Percentiles rank a stretch among this genome's conserved stretches.
Conservation (phyloP, 2,329 filamentous ascomycete species). For the Nothophoma quercina region DNA sequence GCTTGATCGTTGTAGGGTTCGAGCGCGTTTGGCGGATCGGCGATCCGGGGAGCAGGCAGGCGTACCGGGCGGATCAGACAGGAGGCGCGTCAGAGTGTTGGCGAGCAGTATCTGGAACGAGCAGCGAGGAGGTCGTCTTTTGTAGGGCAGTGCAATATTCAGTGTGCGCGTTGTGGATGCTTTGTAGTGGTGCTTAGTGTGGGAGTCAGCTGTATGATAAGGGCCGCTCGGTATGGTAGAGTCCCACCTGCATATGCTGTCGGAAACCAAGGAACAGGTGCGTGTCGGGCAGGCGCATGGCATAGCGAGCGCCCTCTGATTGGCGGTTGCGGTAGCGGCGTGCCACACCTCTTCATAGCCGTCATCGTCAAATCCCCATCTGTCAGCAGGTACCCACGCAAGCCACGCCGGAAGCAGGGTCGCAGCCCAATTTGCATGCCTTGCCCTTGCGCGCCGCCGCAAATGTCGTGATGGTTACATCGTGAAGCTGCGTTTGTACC, state of each 20-base stretch:
- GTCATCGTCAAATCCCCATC: slow-evolving; percentile 15
- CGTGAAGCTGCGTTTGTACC: slow-evolving; percentile 3
- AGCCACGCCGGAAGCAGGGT: slow-evolving; percentile 13
- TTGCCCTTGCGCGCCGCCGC: slow-evolving; percentile 13
- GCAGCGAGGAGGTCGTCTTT: slow-evolving; percentile 7
- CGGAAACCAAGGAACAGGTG: slow-evolving; percentile 17
- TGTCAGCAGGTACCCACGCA: slow-evolving; percentile 19
- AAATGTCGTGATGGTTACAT: slow-evolving; percentile 18
- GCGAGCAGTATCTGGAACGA: slow-evolving; percentile 9
- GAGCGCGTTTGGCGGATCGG: slow-evolving; percentile 34
- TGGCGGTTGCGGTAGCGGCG: slow-evolving; percentile 3
- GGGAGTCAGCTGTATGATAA: slow-evolving; percentile 20
- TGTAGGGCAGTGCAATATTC: slow-evolving; percentile 13
- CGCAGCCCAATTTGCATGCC: slow-evolving; percentile 1
- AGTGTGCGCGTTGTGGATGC: slow-evolving; percentile 18
- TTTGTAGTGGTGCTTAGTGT: slow-evolving; percentile 16
- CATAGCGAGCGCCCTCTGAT: slow-evolving; percentile 9
- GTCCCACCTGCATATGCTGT: slow-evolving; percentile 13
- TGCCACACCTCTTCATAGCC: slow-evolving; percentile 11
- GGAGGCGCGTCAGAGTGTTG: slow-evolving; percentile 14
- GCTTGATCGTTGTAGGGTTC: slow-evolving; percentile 16
- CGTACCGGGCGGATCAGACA: slow-evolving; percentile 10
- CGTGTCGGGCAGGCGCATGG: slow-evolving; percentile 20
- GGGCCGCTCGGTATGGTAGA: slow-evolving; percentile 9
- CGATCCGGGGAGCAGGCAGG: slow-evolving; percentile 25